Evolutionary conservation across 805 yeast species (phyloP), one percentile per base, ranked within the genome.

Genomic region (Yarrowia bubula): DNA sequence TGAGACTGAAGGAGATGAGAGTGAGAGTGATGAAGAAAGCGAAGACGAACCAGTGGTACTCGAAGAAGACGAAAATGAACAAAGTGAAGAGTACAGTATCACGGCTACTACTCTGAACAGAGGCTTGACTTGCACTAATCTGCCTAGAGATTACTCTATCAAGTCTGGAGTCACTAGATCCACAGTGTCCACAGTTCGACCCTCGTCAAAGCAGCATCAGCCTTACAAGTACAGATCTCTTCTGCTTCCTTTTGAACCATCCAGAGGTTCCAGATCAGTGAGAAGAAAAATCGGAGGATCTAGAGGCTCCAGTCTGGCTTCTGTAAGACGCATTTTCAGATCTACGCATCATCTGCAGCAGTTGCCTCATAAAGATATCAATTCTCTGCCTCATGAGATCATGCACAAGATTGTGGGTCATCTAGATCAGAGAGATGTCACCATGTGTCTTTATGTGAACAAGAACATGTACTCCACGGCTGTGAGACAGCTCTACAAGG

Each of bases 401-500:
- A 65, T 74, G 15, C 72, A 70, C 41, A 53, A 57, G 35, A 68
- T 74, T 9, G 67, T 71, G 61, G 43, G 65, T 7, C 66, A 38
- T 38, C 48, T 73, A 46, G 81, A 80, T 39, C 80, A 81, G 67
- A 70, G 71, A 63, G 69, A 84, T 67, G 72, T 81, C 33, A 77
- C 84, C 0, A 72, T 72, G 53, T 76, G 83, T 65, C 73, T 89
- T 13, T 83, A 81, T 65, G 85, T 86, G 8, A 79, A 80, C 72
- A 82, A 77, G 65, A 71, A 75, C 39, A 81, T 88, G 69, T 81
- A 86, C 72, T 73, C 71, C 38, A 75, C 84, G 7, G 81, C 87
- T 1, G 83, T 84, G 68, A 81, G 81, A 5, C 78, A 80, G 28
- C 74, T 90, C 10, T 91, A 89, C 73, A 71, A 77, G 13, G 67